Conservation (phyloP, 1,284 basidiomycete species). For the Moesziomyces sp. region DNA sequence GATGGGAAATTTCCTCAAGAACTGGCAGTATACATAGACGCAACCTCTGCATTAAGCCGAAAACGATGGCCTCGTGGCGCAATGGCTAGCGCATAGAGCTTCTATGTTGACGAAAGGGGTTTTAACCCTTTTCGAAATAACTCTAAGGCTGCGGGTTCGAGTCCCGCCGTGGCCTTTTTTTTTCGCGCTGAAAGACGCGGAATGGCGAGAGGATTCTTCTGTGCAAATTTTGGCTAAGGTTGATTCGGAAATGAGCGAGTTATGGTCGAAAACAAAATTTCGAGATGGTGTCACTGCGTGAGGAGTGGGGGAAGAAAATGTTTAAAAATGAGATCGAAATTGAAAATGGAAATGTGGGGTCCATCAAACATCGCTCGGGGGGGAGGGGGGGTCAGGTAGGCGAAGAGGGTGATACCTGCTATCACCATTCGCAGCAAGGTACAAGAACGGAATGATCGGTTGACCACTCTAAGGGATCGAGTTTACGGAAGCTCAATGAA, state of each 20-base stretch:
- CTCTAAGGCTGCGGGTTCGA: conserved; percentile 56
- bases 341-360: no score
- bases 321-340: neutral
- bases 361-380: no score
- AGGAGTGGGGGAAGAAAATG: neutral
- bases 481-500: no score
- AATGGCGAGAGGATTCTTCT: conserved; percentile 6
- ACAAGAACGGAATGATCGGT: no score
- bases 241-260: conserved; percentile 6
- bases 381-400: no score
- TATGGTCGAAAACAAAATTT: neutral
- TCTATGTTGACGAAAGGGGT: conserved; percentile 9
- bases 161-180: conserved; percentile 42
- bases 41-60: neutral
- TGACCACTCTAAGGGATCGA: no score
- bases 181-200: conserved; percentile 4
- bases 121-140: conserved; percentile 3
- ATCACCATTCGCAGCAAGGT: no score
- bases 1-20: neutral
- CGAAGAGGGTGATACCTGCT: no score
- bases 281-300: conserved; percentile 1
- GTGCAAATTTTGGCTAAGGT: conserved; percentile 12
- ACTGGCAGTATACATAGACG: neutral
- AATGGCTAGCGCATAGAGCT: conserved; percentile 57
- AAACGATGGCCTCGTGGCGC: conserved; percentile 43